Base-by-base conservation (phyloP, 2,329 filamentous ascomycete species). In the Colletotrichum cuscutae region DNA sequence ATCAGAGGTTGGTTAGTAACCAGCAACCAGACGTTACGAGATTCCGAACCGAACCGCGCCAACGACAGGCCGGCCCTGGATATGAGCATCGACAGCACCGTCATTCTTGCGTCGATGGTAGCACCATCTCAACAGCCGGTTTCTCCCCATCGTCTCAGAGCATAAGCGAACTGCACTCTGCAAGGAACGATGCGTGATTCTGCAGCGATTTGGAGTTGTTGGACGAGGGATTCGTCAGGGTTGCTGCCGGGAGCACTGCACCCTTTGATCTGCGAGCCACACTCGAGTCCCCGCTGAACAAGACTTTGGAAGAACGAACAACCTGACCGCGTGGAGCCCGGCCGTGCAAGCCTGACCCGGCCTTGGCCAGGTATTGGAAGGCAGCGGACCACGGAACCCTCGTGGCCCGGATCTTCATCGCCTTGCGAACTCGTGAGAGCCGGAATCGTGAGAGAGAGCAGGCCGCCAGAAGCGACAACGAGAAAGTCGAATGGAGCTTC, bases 221-320 rank as follows among this genome's bases (percentile, higher is more conserved):
- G 22, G 35, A 24, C 58, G 52, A 68, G 24, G 24, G 3, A n/a
- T 49, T 24, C 37, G 24, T 42, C 69, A 53, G 56, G 37, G 57
- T 58, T 71, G 49, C 28, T 68, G 64, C 57, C 42, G 57, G 49
- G 58, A 53, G 13, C 26, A 8, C 57, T 37, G 49, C n/a, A 57
- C 57, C 26, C 63, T 57, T 62, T 62, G 69, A 63, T 62, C 58
- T 63, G 37, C 65, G 49, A 57, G 49, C 26, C 42, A 49, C 26
- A 9, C 35, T 52, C 32, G 11, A 53, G 42, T 42, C 30, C 65
- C 69, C 69, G 69, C 69, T 68, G 58, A 72, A 72, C 69, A 72
- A 72, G 69, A 72, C 64, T 68, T 19, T 63, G 52, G 37, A 37
- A 54, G 26, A 35, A 37, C 42, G 42, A 49, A 22, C 42, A 49